These are phyloP conservation scores for Dispira simplex DNA, from an alignment of 192 early-diverging fungal species.

Conservation along the genomic window DNA sequence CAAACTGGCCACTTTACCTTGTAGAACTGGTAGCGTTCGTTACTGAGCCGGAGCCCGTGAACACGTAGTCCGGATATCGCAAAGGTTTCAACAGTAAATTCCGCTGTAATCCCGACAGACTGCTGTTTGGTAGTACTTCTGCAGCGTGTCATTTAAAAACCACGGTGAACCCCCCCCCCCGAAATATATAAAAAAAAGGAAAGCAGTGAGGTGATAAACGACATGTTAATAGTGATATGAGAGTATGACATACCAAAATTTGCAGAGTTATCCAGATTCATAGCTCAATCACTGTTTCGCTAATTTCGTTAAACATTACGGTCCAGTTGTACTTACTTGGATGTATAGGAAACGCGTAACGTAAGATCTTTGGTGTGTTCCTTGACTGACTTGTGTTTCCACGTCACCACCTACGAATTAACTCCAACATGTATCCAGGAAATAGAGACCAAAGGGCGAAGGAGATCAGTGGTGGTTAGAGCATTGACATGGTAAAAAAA, in stretches of 20 bases:
- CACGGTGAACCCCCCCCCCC: background rate
- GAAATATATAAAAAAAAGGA: background rate
- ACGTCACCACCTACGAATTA: background rate
- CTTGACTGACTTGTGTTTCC: background rate
- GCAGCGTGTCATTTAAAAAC: background rate
- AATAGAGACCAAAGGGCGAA: no score
- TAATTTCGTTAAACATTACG: background rate
- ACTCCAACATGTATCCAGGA: no score
- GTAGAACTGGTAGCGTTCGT: constrained; percentile 9
- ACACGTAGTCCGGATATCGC: constrained; percentile 6
- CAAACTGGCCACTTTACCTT: constrained; percentile 7
- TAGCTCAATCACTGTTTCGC: background rate
- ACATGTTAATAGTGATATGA: background rate
- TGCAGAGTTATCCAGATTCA: background rate
- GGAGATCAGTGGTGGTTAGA: background rate
- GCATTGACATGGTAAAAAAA: background rate
- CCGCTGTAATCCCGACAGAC: background rate
- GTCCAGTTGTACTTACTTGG: background rate
- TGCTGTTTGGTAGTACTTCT: background rate
- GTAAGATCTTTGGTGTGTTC: background rate
- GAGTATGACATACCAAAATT: background rate
- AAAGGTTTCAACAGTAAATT: background rate
- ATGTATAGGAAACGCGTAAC: background rate
- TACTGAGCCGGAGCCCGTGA: background rate
- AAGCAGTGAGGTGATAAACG: background rate